Evolutionary conservation across 805 yeast genomes (phyloP).

Genomic region (Maudiozyma saulgeensis): DNA sequence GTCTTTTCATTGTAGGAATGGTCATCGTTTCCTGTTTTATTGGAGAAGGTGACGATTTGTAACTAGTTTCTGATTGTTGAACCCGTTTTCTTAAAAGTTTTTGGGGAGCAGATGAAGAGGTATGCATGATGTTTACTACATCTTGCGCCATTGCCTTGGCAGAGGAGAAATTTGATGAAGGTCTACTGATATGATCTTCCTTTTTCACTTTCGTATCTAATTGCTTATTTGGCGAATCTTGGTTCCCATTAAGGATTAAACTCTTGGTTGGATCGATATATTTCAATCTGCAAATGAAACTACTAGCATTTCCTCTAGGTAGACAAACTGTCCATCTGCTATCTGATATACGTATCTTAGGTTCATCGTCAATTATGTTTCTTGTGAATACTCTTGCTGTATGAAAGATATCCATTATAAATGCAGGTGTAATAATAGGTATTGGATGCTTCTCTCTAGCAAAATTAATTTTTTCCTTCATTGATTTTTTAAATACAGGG

Average conservation of each 20-base stretch:
- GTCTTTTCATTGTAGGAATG: slow-evolving; percentile 1
- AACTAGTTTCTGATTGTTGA: not conserved
- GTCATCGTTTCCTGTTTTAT: not conserved
- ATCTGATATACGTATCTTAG: slow-evolving; percentile 5
- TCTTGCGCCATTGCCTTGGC: not conserved
- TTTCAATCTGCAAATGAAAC: slow-evolving; percentile 13
- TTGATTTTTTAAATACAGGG: slow-evolving; percentile 24
- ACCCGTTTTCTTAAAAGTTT: not conserved
- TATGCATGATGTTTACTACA: not conserved
- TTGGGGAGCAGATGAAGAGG: not conserved
- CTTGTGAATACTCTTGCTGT: slow-evolving; percentile 3
- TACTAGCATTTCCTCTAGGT: slow-evolving; percentile 21
- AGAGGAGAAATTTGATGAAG: not conserved
- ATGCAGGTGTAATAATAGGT: slow-evolving; percentile 27
- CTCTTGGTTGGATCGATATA: not conserved
- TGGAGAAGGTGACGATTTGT: not conserved
- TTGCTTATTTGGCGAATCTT: not conserved
- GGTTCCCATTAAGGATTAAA: not conserved
- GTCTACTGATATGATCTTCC: not conserved
- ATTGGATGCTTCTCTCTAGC: slow-evolving; percentile 22
- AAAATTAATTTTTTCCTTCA: slow-evolving; percentile 28
- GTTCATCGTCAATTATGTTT: not conserved
- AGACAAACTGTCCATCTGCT: slow-evolving; percentile 28
- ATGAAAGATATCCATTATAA: slow-evolving; percentile 20
- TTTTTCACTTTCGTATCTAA: not conserved